Conservation (phyloP, 257 asterid species). For the Cinchona pubescens region DNA sequence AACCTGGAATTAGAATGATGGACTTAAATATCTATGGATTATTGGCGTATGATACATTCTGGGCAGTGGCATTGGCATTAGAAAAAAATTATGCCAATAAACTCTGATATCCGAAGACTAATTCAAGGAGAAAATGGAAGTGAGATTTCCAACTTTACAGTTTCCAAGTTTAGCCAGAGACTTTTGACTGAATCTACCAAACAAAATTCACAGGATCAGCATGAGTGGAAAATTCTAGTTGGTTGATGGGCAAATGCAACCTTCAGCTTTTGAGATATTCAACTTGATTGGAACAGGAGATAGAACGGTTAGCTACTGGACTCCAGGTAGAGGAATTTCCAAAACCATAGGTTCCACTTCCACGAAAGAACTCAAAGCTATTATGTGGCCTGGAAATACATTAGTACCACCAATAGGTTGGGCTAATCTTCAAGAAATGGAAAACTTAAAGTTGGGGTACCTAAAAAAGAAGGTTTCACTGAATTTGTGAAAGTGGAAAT, state of each 20-base stretch:
- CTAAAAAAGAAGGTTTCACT: constrained; percentile 28
- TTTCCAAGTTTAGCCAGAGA: constrained; percentile 37
- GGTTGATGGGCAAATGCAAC: constrained; percentile 30
- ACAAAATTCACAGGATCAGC: constrained; percentile 32
- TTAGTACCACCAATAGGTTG: constrained; percentile 43
- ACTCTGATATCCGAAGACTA: constrained; percentile 3
- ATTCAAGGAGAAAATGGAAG: constrained; percentile 10
- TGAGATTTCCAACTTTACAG: constrained; percentile 19
- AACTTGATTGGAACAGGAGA: constrained; percentile 37
- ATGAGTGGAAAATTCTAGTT: constrained; percentile 40
- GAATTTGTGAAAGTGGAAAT: constrained; percentile 38
- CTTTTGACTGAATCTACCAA: constrained; percentile 24
- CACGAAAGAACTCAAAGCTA: constrained; percentile 10
- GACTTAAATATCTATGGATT: constrained; percentile 39
- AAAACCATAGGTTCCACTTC: constrained; percentile 8
- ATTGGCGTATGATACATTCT: constrained; percentile 53
- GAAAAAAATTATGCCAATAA: constrained; percentile 29
- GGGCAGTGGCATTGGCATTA: constrained; percentile 38
- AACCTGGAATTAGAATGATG: constrained; percentile 15
- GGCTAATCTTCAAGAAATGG: constrained; percentile 37
- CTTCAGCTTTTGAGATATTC: constrained; percentile 37
- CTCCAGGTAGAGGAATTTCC: constrained; percentile 17
- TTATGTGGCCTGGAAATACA: constrained; percentile 25
- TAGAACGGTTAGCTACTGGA: constrained; percentile 47
- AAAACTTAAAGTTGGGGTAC: constrained; percentile 20